Base-by-base conservation (phyloP, 768 basidiomycete genomes). In the Calocybe indica region DNA sequence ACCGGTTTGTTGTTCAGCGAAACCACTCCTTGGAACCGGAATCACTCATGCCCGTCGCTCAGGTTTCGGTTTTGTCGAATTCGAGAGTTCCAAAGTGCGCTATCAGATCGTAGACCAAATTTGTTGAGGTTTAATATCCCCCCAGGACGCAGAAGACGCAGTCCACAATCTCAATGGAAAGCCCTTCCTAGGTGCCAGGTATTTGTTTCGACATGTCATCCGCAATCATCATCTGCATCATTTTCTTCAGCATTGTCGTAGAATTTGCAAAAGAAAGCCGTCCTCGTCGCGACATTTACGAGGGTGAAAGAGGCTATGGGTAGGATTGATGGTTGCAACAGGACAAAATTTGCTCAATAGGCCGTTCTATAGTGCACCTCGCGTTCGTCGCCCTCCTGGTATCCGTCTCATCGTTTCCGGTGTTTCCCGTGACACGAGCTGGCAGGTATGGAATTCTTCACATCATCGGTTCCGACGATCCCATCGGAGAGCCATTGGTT, bases 51-150 rank as follows among this genome's bases (percentile, higher is more conserved):
- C 48, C 47, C 49, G 52, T 44, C 49, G 49, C 32, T 37, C 51
- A 91, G 91, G 91, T 8, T 99, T 96, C 59, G 96, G 93, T 47
- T 99, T 99, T 63, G 83, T 97, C 55, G 95, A 98, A 66, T 98
- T 96, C 60, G 95, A 95, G 64, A 88, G 74, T 58, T 65, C 85
- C 13, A 83, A 87, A 70, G 92, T 81, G 62, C 45, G 66, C 51
- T 5, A 5, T 44, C 40, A 43, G 30, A 40, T 33, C 28, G 7
- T 42, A 7, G 38, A 15, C 11, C 39, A 38, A 44, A 6, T 4
- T 50, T 6, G 28, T 43, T 41, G 28, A 40, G 22, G 42, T 45
- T 59, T 52, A 51, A 58, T 5, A 29, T 38, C 50, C 50, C 50
- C 38, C 22, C 53, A 94, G 88, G 96, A 99, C 55, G 95, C 95